Percentiles rank a stretch among this genome's conserved stretches.
These are phyloP conservation scores for Darksidea phi DNA, from an alignment of 495 filamentous ascomycete genomes.

Conservation along the genomic window DNA sequence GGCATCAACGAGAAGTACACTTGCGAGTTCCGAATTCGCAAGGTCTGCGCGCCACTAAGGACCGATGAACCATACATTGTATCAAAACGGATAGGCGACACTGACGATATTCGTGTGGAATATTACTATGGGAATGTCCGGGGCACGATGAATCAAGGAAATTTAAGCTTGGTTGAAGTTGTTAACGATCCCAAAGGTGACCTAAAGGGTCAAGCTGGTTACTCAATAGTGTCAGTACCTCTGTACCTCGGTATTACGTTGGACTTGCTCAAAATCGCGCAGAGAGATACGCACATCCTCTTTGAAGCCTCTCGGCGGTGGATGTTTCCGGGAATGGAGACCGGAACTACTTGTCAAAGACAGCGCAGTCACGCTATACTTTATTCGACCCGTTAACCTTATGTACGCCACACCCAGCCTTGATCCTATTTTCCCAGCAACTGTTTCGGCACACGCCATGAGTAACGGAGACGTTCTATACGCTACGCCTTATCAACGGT, in stretches of 20 bases:
- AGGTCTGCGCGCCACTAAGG: neutral
- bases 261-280: neutral
- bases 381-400: slow-evolving; percentile 14
- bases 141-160: slow-evolving; percentile 11
- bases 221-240: slow-evolving; percentile 1
- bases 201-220: neutral
- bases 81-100: neutral
- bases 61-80: neutral
- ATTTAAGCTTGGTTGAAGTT: slow-evolving; percentile 3
- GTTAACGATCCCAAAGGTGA: neutral
- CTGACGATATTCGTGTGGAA: neutral
- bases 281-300: neutral
- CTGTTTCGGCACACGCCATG: neutral
- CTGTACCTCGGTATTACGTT: neutral
- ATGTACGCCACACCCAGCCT: neutral
- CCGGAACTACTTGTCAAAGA: slow-evolving; percentile 12
- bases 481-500: slow-evolving; percentile 9
- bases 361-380: slow-evolving; percentile 13
- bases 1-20: slow-evolving; percentile 3
- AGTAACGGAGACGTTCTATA: slow-evolving; percentile 10
- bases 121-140: slow-evolving; percentile 14
- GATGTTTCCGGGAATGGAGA: neutral
- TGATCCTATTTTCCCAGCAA: slow-evolving; percentile 27
- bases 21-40: neutral
- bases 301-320: neutral